Percentiles rank a stretch among this genome's conserved stretches.
Conservation (phyloP, 1,284 basidiomycete species). For the Fomitopsis pinicola region DNA sequence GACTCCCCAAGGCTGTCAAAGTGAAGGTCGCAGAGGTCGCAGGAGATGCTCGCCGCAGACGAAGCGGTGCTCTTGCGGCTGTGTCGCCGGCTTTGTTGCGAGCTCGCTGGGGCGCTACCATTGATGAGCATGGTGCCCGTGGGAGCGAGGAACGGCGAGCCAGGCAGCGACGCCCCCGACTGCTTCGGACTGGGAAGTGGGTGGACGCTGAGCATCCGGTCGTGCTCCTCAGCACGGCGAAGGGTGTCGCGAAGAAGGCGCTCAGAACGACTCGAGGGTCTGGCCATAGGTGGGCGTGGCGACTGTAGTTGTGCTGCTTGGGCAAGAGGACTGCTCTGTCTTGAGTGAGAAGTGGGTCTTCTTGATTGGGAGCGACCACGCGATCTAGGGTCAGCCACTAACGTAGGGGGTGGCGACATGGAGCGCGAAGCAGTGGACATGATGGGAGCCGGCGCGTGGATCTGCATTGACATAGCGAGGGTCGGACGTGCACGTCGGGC, state of each 20-base stretch:
- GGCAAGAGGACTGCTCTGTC: conserved; percentile 21
- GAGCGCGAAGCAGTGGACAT: conserved; percentile 18
- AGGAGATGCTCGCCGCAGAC: conserved; percentile 21
- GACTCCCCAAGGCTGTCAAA: conserved; percentile 11
- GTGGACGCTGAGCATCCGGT: conserved; percentile 20
- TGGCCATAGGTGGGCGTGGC: conserved; percentile 25
- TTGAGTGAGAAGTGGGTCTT: conserved; percentile 16
- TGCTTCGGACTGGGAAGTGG: conserved; percentile 13
- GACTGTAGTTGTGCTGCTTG: conserved; percentile 11
- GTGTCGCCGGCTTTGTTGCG: conserved; percentile 10
- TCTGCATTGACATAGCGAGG: conserved; percentile 33
- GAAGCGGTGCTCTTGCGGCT: conserved; percentile 22
- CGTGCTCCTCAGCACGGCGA: conserved; percentile 42
- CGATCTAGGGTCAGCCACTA: conserved; percentile 8
- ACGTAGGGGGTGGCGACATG: conserved; percentile 14
- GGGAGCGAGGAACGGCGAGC: conserved; percentile 6
- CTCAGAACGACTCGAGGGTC: conserved; percentile 43
- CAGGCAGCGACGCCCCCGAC: conserved; percentile 1
- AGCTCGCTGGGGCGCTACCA: neutral
- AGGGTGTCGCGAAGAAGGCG: conserved; percentile 55
- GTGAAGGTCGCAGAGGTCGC: conserved; percentile 21
- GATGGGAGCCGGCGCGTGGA: conserved; percentile 28
- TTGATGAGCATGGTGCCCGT: conserved; percentile 3
- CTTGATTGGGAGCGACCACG: conserved; percentile 22
- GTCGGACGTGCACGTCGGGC: conserved; percentile 27